phyloP scores from a whole-genome alignment of 371 early-diverging fungal species.

The Mucor saturninus region DNA sequence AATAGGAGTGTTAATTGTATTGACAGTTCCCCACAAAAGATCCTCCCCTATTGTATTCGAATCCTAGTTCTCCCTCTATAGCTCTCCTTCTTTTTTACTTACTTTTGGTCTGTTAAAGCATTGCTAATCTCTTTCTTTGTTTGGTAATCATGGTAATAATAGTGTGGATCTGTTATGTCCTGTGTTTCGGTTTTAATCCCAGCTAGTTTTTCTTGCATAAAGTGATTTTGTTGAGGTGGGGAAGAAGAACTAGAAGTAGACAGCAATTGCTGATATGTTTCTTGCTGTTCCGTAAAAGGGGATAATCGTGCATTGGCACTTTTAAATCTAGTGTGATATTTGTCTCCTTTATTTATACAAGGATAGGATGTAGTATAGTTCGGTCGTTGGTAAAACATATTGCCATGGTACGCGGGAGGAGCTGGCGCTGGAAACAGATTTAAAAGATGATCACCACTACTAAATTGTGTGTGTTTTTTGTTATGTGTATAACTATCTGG shows the following conservation, averaged over 20 bases:
- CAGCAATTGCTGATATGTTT: slow-evolving; percentile 17
- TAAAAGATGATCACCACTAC: not conserved
- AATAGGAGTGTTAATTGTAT: not conserved
- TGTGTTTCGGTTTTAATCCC: not conserved
- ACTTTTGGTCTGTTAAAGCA: not conserved
- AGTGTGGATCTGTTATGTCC: not conserved
- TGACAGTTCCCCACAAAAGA: slow-evolving; percentile 5
- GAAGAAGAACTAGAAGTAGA: slow-evolving; percentile 12
- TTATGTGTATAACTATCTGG: slow-evolving; percentile 2
- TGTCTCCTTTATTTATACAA: slow-evolving; percentile 6
- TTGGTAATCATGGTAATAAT: not conserved
- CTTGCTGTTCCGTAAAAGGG: slow-evolving; percentile 15
- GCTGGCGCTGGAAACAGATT: not conserved
- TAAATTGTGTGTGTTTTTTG: not conserved
- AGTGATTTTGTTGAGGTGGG: not conserved
- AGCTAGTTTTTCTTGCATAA: not conserved
- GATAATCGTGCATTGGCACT: slow-evolving; percentile 25
- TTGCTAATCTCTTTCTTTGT: not conserved
- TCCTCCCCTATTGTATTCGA: not conserved
- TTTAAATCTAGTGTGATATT: slow-evolving; percentile 27
- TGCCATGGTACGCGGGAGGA: not conserved
- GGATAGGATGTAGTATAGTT: not conserved
- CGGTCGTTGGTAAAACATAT: not conserved
- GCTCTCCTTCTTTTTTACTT: not conserved
- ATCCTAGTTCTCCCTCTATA: not conserved